Evolutionary conservation across 139 green algal species (phyloP).

Genomic region (Picochlorum sp.): DNA sequence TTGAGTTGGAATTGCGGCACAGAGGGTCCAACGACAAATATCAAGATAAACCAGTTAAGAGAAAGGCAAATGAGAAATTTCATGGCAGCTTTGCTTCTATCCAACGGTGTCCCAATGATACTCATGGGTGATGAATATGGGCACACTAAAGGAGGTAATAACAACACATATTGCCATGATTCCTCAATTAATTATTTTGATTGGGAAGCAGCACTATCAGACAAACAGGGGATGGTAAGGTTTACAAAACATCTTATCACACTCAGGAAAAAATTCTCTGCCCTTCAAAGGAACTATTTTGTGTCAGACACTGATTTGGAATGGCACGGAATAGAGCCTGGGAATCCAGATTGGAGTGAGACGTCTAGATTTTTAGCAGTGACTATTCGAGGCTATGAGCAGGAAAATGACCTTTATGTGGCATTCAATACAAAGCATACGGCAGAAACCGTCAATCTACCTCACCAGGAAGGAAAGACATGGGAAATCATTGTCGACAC

Average conservation of each 20-base stretch:
- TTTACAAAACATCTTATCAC: conserved; percentile 61
- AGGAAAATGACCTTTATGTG: conserved; percentile 50
- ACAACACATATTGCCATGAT: conserved; percentile 99
- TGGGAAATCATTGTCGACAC: conserved; percentile 68
- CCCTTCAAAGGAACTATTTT: conserved; percentile 48
- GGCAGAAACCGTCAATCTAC: conserved; percentile 37
- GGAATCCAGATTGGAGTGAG: conserved; percentile 83
- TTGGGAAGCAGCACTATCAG: conserved; percentile 49
- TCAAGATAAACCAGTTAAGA: conserved; percentile 39
- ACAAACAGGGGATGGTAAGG: conserved; percentile 55
- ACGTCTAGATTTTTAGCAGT: conserved; percentile 74
- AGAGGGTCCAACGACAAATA: conserved; percentile 57
- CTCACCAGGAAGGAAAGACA: conserved; percentile 37
- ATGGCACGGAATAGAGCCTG: conserved; percentile 68
- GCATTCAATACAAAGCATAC: conserved; percentile 47
- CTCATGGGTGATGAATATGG: conserved; percentile 95
- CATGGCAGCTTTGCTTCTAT: conserved; percentile 70
- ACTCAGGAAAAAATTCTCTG: conserved; percentile 32
- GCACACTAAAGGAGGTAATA: conserved; percentile 90
- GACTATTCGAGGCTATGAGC: conserved; percentile 31
- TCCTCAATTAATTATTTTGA: conserved; percentile 76
- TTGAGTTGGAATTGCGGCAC: conserved; percentile 94
- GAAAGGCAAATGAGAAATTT: conserved; percentile 85
- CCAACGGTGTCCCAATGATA: conserved; percentile 90
- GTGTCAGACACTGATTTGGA: conserved; percentile 56